Percentiles rank a stretch among this genome's conserved stretches.
Evolutionary conservation across 2,329 filamentous ascomycete species (phyloP).

Genomic region (Paracamarosporium sp.): DNA sequence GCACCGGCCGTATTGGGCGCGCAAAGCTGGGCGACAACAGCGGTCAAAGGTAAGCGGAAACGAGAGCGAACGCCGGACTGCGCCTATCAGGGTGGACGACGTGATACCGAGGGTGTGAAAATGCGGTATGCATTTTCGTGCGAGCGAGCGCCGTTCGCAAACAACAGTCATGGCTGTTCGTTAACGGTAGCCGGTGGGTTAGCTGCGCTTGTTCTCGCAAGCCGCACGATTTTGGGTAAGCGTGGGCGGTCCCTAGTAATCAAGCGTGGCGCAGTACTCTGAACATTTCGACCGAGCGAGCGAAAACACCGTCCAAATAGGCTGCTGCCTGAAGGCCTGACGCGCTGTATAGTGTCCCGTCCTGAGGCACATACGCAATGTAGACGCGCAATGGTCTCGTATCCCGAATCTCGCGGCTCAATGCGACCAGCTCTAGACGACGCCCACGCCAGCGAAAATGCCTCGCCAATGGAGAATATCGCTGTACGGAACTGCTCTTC

Average conservation of each 20-base stretch:
- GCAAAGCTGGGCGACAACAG: neutral
- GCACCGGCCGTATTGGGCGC: neutral
- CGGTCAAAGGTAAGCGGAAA: neutral
- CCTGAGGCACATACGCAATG: conserved; percentile 7
- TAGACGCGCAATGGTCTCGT: conserved; percentile 6
- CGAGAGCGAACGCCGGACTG: neutral
- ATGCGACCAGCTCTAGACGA: neutral
- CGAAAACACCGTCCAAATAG: neutral
- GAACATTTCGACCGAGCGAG: neutral
- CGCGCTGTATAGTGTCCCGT: neutral
- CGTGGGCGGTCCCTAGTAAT: neutral
- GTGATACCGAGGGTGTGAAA: neutral
- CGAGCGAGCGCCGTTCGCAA: neutral
- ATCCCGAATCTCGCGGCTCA: neutral
- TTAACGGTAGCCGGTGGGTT: neutral
- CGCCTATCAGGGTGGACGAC: neutral
- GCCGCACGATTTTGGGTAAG: conserved; percentile 1
- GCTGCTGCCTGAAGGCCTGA: conserved; percentile 6
- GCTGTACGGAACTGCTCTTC: neutral
- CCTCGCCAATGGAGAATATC: neutral
- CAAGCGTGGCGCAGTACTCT: neutral
- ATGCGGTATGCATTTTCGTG: neutral
- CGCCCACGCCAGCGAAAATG: neutral
- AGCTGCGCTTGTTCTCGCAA: conserved; percentile 1
- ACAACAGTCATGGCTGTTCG: neutral